phyloP scores from a whole-genome alignment of 2,329 filamentous ascomycete genomes.

The Pseudogymnoascus sp. region DNA sequence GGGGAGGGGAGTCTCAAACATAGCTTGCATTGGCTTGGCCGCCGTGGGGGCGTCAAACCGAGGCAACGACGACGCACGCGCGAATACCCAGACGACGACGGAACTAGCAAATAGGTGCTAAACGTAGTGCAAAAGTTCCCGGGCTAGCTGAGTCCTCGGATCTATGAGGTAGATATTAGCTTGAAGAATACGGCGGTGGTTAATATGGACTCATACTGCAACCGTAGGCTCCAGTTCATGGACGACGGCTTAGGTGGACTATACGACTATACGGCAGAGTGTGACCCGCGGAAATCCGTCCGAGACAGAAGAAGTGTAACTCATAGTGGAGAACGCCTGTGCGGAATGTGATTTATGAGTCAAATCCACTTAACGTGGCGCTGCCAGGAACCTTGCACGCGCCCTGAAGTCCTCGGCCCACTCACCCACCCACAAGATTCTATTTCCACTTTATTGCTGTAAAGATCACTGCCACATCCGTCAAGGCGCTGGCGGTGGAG shows the following conservation, averaged over 20 bases:
- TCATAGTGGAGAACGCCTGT: neutral
- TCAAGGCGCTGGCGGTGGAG: neutral
- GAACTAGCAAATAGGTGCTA: neutral
- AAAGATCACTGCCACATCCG: neutral
- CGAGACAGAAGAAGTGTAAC: neutral
- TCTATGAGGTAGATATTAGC: neutral
- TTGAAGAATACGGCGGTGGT: neutral
- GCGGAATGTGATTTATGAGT: neutral
- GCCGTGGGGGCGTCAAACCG: neutral
- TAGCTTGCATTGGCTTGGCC: neutral
- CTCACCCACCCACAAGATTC: neutral
- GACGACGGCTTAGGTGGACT: neutral
- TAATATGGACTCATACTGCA: neutral
- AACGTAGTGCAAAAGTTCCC: neutral
- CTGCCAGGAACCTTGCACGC: neutral
- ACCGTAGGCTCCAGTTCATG: neutral
- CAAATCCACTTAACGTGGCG: neutral
- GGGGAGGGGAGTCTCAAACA: neutral
- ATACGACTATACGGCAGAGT: neutral
- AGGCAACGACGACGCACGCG: neutral
- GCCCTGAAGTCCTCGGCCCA: neutral
- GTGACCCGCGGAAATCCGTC: neutral
- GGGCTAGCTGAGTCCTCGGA: neutral
- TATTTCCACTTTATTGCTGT: neutral
- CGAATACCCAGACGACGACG: neutral